Evolutionary conservation across 345 rosid genomes (phyloP), one percentile per base, ranked within the genome.

Genomic region (Triadica sebifera): DNA sequence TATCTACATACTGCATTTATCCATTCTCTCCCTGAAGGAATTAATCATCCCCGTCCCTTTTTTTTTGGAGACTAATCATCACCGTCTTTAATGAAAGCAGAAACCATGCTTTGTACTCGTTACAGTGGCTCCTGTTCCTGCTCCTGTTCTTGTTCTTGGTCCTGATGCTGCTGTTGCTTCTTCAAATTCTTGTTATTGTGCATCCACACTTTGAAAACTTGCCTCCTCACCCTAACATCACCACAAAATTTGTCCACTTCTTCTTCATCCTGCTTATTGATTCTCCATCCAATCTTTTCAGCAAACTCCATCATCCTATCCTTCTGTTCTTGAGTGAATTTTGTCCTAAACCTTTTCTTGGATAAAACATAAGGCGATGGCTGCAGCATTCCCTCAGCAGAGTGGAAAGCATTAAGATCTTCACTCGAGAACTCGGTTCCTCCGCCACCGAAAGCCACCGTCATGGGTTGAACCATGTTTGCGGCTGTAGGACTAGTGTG

Each of bases 141-240:
- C 57, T 52, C 41, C 5, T n/a, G 62, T 10, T 50, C 56, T 2
- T 74, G 67, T 24, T 72, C 58, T 25, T 75, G 77, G 11, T 59
- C 75, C n/a, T 62, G 75, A 11, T 71, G 73, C 51, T 65, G 67
- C 19, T 11, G 84, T 58, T 85, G 86, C 81, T 86, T 89, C 88
- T 78, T 89, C 34, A 80, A 76, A 69, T 75, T 88, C 89, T 91
- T 91, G 76, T 91, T 91, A 74, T 91, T 91, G 63, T 91, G 97
- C 97, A 91, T 90, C 97, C 97, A 91, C 8, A 91, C 97, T 77
- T 90, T 90, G 79, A 91, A 88, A 24, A 88, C 94, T 70, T 83
- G 91, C 75, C 94, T 88, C 68, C 79, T 87, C 8, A 91, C 87
- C 4, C 94, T 93, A 71, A 79, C 86, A 55, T 89, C 94, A 9